Evolutionary conservation across 164 flowering plant species (phyloP).

Genomic region (Vitis vinifera): ASM3070453v1 NC_081811.1:26316501-26317000

Average conservation of each 20-base stretch:
- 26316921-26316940: constrained; percentile 33
- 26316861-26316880: constrained; percentile 50
- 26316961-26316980: constrained; percentile 63
- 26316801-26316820: constrained; percentile 62
- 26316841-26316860: constrained; percentile 54
- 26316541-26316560: no score
- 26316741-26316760: constrained; percentile 14
- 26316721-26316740: neutral
- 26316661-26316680: no score
- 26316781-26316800: constrained; percentile 50
- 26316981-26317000: constrained; percentile 53
- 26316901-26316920: constrained; percentile 39
- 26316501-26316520: no score
- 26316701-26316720: no score
- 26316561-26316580: no score
- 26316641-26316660: no score
- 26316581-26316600: no score
- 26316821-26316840: constrained; percentile 62
- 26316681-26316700: no score
- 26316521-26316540: no score
- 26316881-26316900: constrained; percentile 31
- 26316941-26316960: constrained; percentile 55
- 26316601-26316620: no score
- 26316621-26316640: no score
- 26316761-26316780: constrained; percentile 10